Evolutionary conservation across 2,329 filamentous ascomycete species (phyloP), one percentile per base, ranked within the genome.

Genomic region (Periconia sp.): DNA sequence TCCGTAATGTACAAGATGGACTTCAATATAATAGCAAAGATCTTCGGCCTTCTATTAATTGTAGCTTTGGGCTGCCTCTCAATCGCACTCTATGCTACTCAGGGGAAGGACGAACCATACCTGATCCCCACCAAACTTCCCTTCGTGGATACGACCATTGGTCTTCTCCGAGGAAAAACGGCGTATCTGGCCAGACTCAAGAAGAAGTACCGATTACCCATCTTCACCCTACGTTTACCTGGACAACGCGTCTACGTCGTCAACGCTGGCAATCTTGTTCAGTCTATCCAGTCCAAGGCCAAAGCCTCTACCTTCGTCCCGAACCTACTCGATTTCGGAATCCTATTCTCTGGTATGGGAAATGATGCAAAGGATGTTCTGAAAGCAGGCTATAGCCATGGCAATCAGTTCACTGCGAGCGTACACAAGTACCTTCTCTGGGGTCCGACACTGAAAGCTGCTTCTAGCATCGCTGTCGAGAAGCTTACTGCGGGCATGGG

Each of bases 221-320:
- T 79, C 31, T 75, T 74, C 51, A 79, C 76, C 5, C 56, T 81
- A 19, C 54, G 69, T 2, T 62, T 80, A 35, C 74, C 75, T 1
- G 75, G 76, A 3, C 65, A 72, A 30, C 75, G 75, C 47, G 65
- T 78, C 47, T 79, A 79, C 45, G 64, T 79, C 10, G 69, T 78
- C 13, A 1, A 66, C 71, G 0, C 54, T n/a, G n/a, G n/a, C n/a
- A n/a, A 70, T 0, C 58, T 80, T 18, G 72, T 79, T 23, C 65
- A 71, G 9, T 51, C 44, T 0, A 68, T 77, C 2, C 76, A 79
- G 52, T 74, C 71, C 41, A 73, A 76, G 52, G 63, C 63, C 49
- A 74, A 71, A 48, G 59, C 54, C 1, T 54, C 75, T 7, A 72
- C 72, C 0, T 79, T 79, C 46, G 68, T 69, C 2, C 73, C 76